These are phyloP conservation scores for Hypseocharis bilobata DNA, from an alignment of 441 rosid species.

Conservation along the genomic window DNA sequence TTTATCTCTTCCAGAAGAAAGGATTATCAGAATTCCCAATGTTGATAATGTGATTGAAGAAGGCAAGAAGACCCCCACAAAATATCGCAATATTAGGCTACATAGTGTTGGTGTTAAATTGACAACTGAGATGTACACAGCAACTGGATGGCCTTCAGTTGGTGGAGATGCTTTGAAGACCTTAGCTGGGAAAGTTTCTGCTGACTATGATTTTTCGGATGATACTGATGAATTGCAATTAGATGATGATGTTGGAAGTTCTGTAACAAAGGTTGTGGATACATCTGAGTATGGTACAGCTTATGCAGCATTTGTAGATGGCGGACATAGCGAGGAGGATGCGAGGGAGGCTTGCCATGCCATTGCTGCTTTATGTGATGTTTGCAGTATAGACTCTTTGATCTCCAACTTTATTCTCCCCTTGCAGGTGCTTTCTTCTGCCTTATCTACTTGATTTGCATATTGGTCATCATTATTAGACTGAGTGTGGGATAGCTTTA, in stretches of 20 bases:
- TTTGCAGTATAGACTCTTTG: slow-evolving; percentile 77
- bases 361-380: slow-evolving; percentile 77
- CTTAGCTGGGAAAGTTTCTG: slow-evolving; percentile 73
- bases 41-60: slow-evolving; percentile 68
- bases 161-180: slow-evolving; percentile 66
- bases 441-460: slow-evolving; percentile 6
- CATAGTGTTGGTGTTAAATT: slow-evolving; percentile 39
- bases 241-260: slow-evolving; percentile 29
- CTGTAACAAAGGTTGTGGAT: slow-evolving; percentile 27
- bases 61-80: slow-evolving; percentile 70
- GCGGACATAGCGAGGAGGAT: slow-evolving; percentile 30
- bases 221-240: slow-evolving; percentile 27
- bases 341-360: slow-evolving; percentile 87
- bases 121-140: slow-evolving; percentile 62
- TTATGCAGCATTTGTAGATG: slow-evolving; percentile 33
- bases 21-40: slow-evolving; percentile 56
- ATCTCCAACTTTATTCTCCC: slow-evolving; percentile 92
- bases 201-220: slow-evolving; percentile 42
- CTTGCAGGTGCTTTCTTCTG: slow-evolving; percentile 55
- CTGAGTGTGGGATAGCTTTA: no score
- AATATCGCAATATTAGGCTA: slow-evolving; percentile 54
- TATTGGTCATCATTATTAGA: slow-evolving; percentile 12
- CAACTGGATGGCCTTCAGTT: slow-evolving; percentile 80
- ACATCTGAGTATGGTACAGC: slow-evolving; percentile 53
- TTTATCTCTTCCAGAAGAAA: slow-evolving; percentile 42